Percentiles rank a stretch among this genome's conserved stretches.
Evolutionary conservation across 2,329 filamentous ascomycete species (phyloP).

Genomic region (Zopfia rhizophila): DNA sequence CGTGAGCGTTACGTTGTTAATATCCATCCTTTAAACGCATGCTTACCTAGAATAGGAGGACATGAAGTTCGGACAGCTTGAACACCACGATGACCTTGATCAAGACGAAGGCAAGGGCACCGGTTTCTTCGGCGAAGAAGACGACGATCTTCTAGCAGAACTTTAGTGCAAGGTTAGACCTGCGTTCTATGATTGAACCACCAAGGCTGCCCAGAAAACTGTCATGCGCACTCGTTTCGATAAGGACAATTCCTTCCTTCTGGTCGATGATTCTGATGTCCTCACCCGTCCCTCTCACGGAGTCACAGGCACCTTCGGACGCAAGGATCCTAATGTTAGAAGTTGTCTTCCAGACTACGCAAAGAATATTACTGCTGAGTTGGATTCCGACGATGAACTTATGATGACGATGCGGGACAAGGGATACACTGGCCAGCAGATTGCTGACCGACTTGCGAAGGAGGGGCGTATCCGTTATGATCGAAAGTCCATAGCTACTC

Average conservation of each 20-base stretch:
- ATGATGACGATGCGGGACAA: conserved; percentile 56
- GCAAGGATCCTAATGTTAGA: conserved; percentile 42
- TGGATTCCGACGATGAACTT: conserved; percentile 61
- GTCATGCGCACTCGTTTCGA: conserved; percentile 20
- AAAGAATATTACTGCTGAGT: conserved; percentile 55
- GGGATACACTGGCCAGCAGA: conserved; percentile 56
- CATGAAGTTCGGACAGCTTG: conserved; percentile 31
- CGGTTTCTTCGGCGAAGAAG: conserved; percentile 15
- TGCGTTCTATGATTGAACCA: conserved; percentile 15
- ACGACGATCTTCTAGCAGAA: conserved; percentile 16
- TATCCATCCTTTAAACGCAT: no score
- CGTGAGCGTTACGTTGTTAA: no score
- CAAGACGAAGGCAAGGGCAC: conserved; percentile 15
- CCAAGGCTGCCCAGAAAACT: conserved; percentile 16
- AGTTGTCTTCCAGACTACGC: conserved; percentile 52
- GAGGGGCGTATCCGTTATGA: conserved; percentile 58
- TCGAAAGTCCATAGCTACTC: conserved; percentile 59
- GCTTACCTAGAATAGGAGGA: not conserved
- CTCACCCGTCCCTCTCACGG: conserved; percentile 20
- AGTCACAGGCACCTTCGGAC: conserved; percentile 36
- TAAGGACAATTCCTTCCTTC: conserved; percentile 31
- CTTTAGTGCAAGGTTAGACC: conserved; percentile 30
- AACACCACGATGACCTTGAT: conserved; percentile 25
- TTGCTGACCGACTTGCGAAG: conserved; percentile 54
- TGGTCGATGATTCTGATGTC: conserved; percentile 29